These are phyloP conservation scores for Paramecium sexaurelia DNA, from an alignment of 73 alveolate genomes.

Conservation along the genomic window DNA sequence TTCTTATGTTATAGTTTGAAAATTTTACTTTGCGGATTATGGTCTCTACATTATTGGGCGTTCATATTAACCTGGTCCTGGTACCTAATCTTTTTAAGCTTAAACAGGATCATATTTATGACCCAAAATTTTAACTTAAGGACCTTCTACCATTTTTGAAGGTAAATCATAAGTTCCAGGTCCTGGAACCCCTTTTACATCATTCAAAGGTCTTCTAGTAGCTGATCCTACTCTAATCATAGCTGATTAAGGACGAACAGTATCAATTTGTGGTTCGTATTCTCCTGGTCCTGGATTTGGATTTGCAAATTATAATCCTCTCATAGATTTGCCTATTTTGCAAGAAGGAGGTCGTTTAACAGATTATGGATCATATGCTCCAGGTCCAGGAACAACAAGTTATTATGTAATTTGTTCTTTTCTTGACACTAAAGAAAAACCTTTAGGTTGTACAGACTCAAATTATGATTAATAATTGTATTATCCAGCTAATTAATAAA, in stretches of 20 bases:
- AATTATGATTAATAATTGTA: background rate
- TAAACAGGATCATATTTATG: conserved; percentile 51
- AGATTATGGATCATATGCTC: conserved; percentile 44
- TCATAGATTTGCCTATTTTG: conserved; percentile 18
- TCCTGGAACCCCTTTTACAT: conserved; percentile 38
- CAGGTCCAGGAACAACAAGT: conserved; percentile 51
- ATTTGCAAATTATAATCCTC: background rate
- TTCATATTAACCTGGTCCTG: conserved; percentile 66
- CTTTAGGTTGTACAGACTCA: background rate
- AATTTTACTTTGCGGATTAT: conserved; percentile 41
- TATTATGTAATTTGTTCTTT: background rate
- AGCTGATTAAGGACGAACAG: conserved; percentile 27
- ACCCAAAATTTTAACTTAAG: conserved; percentile 42
- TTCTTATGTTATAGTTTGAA: background rate
- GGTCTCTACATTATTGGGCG: conserved; percentile 9
- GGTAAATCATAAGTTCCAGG: conserved; percentile 70
- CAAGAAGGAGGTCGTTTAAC: conserved; percentile 51
- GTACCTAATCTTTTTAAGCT: conserved; percentile 50
- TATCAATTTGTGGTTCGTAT: conserved; percentile 38
- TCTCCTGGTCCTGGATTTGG: conserved; percentile 69
- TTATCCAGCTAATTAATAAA: background rate
- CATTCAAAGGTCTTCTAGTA: conserved; percentile 28
- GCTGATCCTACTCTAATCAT: conserved; percentile 53
- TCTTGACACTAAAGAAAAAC: conserved; percentile 33
- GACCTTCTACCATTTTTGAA: conserved; percentile 68